These are phyloP conservation scores for Choanephora cucurbitarum DNA, from an alignment of 371 early-diverging fungal species.

Conservation along the genomic window DNA sequence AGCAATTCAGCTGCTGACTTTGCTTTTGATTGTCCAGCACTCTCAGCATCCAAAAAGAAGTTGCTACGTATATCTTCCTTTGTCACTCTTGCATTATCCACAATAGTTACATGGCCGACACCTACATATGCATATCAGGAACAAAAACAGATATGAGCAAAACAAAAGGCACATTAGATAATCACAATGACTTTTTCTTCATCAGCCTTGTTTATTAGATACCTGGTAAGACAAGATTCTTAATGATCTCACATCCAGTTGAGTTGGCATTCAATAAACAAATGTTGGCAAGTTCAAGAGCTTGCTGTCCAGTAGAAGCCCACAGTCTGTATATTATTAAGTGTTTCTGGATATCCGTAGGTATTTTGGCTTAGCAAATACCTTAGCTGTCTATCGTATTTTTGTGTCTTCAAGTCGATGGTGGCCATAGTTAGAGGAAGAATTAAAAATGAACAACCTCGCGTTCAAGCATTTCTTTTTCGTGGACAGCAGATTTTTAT, in stretches of 20 bases:
- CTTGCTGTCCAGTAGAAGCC: constrained; percentile 88
- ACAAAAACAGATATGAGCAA: too few species aligned
- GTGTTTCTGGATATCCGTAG: background rate
- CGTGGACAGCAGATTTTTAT: too few species aligned
- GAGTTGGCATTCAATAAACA: constrained; percentile 83
- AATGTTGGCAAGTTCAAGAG: constrained; percentile 81
- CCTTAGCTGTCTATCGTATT: constrained; percentile 93
- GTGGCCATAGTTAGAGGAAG: constrained; percentile 10
- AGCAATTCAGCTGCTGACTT: constrained; percentile 66
- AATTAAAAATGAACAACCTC: too few species aligned
- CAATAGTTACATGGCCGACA: constrained; percentile 83
- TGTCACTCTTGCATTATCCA: constrained; percentile 70
- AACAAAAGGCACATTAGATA: too few species aligned
- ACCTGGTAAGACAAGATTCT: constrained; percentile 96
- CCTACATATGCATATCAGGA: constrained; percentile 52
- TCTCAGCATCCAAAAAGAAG: constrained; percentile 80
- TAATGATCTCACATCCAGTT: constrained; percentile 88
- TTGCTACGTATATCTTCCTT: constrained; percentile 78
- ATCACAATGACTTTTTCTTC: too few species aligned
- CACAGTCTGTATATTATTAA: constrained; percentile 76
- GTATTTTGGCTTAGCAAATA: constrained; percentile 38
- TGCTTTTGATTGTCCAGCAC: constrained; percentile 69
- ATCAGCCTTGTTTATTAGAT: constrained; percentile 16
- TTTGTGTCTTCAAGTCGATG: constrained; percentile 68
- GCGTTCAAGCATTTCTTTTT: too few species aligned